Percentiles rank a stretch among this genome's conserved stretches.
phyloP scores from a whole-genome alignment of 2,329 filamentous ascomycete genomes.

The Nannizziopsis arthrosporioides region DNA sequence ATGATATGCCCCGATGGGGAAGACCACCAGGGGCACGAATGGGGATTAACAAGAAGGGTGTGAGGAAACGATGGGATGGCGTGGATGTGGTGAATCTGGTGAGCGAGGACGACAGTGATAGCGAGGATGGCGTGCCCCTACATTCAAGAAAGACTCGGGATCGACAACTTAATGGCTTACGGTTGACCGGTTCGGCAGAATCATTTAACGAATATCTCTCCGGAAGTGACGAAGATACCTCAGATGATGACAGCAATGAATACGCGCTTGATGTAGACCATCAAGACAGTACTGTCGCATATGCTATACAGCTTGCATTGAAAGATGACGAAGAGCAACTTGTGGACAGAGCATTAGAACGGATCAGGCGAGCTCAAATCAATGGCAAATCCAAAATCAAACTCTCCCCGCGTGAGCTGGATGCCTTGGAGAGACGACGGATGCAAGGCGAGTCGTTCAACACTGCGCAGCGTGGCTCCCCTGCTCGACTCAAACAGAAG shows the following conservation, averaged over 20 bases:
- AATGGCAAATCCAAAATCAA: slow-evolving; percentile 68
- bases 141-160: slow-evolving; percentile 1
- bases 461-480: slow-evolving; percentile 12
- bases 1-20: slow-evolving; percentile 88
- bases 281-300: slow-evolving; percentile 32
- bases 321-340: slow-evolving; percentile 61
- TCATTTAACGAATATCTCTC: background rate
- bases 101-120: slow-evolving; percentile 36
- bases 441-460: slow-evolving; percentile 33
- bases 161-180: background rate
- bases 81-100: slow-evolving; percentile 56
- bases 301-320: slow-evolving; percentile 44
- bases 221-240: slow-evolving; percentile 31
- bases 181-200: background rate
- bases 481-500: slow-evolving; percentile 18
- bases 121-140: slow-evolving; percentile 27
- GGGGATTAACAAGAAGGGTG: slow-evolving; percentile 50
- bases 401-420: slow-evolving; percentile 67
- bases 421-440: slow-evolving; percentile 62
- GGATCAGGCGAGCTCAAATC: slow-evolving; percentile 66
- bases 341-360: slow-evolving; percentile 64
- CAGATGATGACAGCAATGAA: slow-evolving; percentile 43
- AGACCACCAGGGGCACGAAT: slow-evolving; percentile 86
- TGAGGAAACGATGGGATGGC: slow-evolving; percentile 41
- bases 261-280: slow-evolving; percentile 33